Percentiles rank a stretch among this genome's conserved stretches.
phyloP scores from a whole-genome alignment of 139 green algal species.

The Trebouxia sp. region DNA sequence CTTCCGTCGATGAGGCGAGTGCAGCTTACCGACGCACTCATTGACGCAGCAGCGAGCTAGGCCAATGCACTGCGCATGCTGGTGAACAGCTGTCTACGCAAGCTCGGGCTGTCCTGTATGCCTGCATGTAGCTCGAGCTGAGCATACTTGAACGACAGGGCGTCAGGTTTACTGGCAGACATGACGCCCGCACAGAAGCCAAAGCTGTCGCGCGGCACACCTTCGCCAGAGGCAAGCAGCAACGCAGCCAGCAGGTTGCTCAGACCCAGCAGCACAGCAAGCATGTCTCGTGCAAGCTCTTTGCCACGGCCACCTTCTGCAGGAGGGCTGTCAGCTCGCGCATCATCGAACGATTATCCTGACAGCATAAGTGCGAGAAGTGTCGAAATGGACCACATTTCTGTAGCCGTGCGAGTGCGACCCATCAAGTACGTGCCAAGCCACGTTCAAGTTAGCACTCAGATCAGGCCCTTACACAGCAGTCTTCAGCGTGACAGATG shows the following conservation, averaged over 20 bases:
- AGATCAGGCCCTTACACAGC: neutral
- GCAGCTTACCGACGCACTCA: no score
- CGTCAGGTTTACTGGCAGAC: neutral
- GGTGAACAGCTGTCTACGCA: no score
- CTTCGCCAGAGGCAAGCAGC: neutral
- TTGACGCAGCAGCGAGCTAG: neutral
- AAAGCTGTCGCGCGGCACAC: neutral
- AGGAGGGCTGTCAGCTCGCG: neutral
- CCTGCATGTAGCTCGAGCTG: neutral
- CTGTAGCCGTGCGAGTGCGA: neutral
- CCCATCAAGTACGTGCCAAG: conserved; percentile 10
- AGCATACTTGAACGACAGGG: neutral
- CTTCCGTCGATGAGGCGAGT: neutral
- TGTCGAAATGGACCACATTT: neutral
- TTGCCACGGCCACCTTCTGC: neutral
- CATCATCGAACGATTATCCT: neutral
- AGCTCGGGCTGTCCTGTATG: neutral
- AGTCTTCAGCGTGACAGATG: neutral
- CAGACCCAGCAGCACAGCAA: neutral
- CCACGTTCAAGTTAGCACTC: neutral
- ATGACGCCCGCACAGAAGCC: conserved; percentile 14
- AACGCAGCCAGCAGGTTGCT: neutral
- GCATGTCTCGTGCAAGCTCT: neutral
- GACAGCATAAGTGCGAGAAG: neutral
- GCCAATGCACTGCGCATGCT: no score